Evolutionary conservation across 2,329 filamentous ascomycete species (phyloP).

Genomic region (Neopestalotiopsis clavispora): DNA sequence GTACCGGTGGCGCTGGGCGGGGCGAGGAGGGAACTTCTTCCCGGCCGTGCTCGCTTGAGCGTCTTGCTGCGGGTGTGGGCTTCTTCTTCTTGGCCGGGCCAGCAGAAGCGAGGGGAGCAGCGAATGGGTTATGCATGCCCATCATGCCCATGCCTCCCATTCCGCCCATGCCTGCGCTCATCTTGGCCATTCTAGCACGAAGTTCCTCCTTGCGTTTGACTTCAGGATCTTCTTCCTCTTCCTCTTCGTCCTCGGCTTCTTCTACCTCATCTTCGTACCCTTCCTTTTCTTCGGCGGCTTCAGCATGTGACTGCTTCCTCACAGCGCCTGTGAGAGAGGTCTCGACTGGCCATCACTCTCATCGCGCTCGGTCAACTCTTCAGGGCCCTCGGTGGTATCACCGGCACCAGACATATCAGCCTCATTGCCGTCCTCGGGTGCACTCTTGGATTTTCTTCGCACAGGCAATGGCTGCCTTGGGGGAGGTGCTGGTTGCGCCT

Average conservation of each 20-base stretch:
- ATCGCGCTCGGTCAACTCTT: constrained; percentile 71
- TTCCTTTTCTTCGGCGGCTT: constrained; percentile 43
- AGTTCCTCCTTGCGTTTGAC: constrained; percentile 84
- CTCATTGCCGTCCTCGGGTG: constrained; percentile 62
- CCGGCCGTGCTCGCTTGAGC: constrained; percentile 47
- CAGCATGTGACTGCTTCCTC: constrained; percentile 43
- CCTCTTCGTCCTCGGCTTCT: constrained; percentile 74
- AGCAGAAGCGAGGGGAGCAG: constrained; percentile 62
- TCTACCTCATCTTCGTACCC: constrained; percentile 55
- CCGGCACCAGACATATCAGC: constrained; percentile 69
- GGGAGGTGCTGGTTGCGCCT: constrained; percentile 36
- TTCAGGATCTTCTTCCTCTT: constrained; percentile 88
- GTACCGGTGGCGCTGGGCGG: constrained; percentile 54
- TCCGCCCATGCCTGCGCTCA: constrained; percentile 85
- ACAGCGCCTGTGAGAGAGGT: constrained; percentile 42
- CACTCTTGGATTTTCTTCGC: constrained; percentile 57
- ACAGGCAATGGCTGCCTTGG: constrained; percentile 46
- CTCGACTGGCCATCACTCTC: constrained; percentile 69
- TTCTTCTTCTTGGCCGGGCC: constrained; percentile 63
- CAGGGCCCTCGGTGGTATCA: constrained; percentile 65
- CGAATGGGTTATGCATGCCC: constrained; percentile 73
- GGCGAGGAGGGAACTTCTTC: constrained; percentile 49
- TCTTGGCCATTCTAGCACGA: constrained; percentile 94
- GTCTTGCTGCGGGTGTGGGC: constrained; percentile 46
- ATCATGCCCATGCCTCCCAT: constrained; percentile 68